Base-by-base conservation (phyloP, 2,329 filamentous ascomycete species). In the Fusarium transvaalense region DNA sequence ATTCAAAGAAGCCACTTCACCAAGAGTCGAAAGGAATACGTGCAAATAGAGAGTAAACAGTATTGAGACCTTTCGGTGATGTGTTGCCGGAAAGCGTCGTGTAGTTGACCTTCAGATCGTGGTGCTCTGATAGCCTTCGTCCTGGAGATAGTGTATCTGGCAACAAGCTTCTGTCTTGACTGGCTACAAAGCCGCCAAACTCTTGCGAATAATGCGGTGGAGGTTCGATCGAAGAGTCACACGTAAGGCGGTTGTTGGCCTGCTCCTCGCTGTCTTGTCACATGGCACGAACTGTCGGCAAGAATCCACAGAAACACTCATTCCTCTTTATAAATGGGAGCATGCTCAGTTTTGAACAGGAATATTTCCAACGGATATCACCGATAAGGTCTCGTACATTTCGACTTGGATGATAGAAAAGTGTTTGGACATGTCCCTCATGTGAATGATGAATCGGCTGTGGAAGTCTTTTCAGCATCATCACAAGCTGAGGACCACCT, bases 341-440 rank as follows among this genome's bases (percentile, higher is more conserved):
- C 9, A 2, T 6, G 6, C 8, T 6, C 8, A 10, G 19, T 17
- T 10, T 23, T 23, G 12, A 14, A 25, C 6, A n/a, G 14, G 3
- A 0, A 10, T 8, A n/a, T 21, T 25, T 0, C 14, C 10, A 13
- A n/a, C 1, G 7, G 13, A 3, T 0, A 2, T 47, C 9, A 5
- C 1, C 8, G 3, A 17, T 5, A 9, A n/a, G 23, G 21, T 12
- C 1, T 10, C 4, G 10, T 15, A 3, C 23, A 2, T 19, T 7
- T 27, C 4, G 17, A 19, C 2, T n/a, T 19, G 1, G 3, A 21
- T 25, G 23, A 25, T 25, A 17, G 13, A 37, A n/a, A 50, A 43
- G 23, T 29, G 42, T 13, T 1, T 13, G 9, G 3, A 15, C 6
- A 10, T 27, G 21, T 10, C 9, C 17, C 13, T 38, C 10, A 27